Conservation (phyloP, 2,329 filamentous ascomycete species). For the Thielaviopsis punctulata region DNA sequence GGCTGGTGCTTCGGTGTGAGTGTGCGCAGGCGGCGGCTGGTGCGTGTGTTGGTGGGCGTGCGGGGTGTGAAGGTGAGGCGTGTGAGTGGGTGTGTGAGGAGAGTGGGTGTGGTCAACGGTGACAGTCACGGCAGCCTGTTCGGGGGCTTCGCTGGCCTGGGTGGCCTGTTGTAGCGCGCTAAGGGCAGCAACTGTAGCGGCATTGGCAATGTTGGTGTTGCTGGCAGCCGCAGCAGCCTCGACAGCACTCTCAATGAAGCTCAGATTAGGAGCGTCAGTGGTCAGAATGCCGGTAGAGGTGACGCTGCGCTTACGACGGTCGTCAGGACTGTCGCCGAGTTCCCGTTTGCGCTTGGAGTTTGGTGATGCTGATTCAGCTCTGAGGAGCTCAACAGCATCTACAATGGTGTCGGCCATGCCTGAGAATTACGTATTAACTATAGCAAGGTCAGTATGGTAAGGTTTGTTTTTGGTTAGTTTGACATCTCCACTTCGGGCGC, state of each 20-base stretch:
- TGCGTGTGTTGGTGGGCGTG: constrained; percentile 7
- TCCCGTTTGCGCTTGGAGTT: constrained; percentile 39
- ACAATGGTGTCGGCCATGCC: constrained; percentile 8
- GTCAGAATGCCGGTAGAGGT: constrained; percentile 22
- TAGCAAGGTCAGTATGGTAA: neutral
- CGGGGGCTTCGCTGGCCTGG: constrained; percentile 15
- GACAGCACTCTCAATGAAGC: constrained; percentile 36
- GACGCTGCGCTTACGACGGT: constrained; percentile 33
- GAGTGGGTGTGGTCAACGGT: constrained; percentile 5
- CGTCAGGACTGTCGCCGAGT: constrained; percentile 29
- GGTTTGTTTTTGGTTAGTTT: neutral
- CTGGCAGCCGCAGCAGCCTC: constrained; percentile 25
- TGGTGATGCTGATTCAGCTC: constrained; percentile 21
- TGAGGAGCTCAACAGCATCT: constrained; percentile 7
- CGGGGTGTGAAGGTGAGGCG: neutral
- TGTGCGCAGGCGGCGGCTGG: constrained; percentile 1
- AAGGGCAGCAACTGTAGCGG: constrained; percentile 19
- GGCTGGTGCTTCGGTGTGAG: constrained; percentile 12
- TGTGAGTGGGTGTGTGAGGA: constrained; percentile 4
- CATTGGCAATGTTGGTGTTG: constrained; percentile 19
- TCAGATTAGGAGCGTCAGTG: constrained; percentile 11
- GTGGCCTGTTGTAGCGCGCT: constrained; percentile 38
- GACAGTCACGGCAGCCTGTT: neutral
- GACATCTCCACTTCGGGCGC: neutral
- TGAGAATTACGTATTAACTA: neutral